phyloP scores from a whole-genome alignment of 371 early-diverging fungal species.

The Lichtheimia ramosa region DNA sequence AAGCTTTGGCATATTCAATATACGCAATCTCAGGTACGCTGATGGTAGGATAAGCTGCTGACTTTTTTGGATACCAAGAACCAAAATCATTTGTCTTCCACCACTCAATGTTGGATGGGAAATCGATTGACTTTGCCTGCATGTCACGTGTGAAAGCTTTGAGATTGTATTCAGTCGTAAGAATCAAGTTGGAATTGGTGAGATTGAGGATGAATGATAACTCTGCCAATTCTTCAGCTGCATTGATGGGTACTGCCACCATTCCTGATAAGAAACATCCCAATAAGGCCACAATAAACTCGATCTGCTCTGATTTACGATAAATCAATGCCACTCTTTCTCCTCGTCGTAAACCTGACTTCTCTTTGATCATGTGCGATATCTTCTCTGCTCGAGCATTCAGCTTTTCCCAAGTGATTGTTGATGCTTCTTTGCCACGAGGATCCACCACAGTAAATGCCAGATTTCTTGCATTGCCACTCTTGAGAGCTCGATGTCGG shows the following conservation, averaged over 20 bases:
- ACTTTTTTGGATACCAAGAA: conserved; percentile 57
- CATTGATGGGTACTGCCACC: conserved; percentile 83
- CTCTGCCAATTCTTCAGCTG: conserved; percentile 80
- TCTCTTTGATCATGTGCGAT: conserved; percentile 61
- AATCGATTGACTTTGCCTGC: conserved; percentile 55
- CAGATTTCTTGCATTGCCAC: conserved; percentile 33
- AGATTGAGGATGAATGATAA: conserved; percentile 70
- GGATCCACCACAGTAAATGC: conserved; percentile 76
- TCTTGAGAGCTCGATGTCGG: conserved; percentile 54
- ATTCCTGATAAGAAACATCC: conserved; percentile 82
- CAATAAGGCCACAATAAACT: conserved; percentile 75
- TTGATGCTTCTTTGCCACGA: conserved; percentile 68
- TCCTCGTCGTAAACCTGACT: conserved; percentile 55
- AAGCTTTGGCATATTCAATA: conserved; percentile 82
- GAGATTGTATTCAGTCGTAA: conserved; percentile 81
- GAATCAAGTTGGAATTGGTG: conserved; percentile 64
- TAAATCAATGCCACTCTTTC: conserved; percentile 80
- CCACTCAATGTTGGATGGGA: conserved; percentile 71
- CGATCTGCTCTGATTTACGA: conserved; percentile 76
- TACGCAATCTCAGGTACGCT: conserved; percentile 72
- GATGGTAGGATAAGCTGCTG: conserved; percentile 41
- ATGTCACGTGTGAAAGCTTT: conserved; percentile 72
- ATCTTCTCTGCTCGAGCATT: conserved; percentile 71
- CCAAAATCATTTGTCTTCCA: conserved; percentile 78
- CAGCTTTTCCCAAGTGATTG: conserved; percentile 75